Base-by-base conservation (phyloP, 805 yeast species). In the Allodekkera sacchari region DNA sequence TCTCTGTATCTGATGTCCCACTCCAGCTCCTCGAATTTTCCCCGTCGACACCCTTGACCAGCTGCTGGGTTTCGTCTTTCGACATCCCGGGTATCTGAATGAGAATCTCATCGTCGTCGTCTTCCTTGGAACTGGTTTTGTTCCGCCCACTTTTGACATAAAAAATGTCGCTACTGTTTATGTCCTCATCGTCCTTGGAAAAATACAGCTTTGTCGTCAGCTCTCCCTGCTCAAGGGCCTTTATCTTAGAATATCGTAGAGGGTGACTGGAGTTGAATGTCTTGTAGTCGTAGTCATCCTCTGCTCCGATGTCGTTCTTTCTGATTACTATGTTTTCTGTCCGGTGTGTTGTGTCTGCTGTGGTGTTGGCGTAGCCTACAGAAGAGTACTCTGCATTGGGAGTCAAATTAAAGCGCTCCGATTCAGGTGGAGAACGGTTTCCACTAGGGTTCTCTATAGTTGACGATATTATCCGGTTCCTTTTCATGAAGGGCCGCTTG, bases 191-290 rank as follows among this genome's bases (percentile, higher is more conserved):
- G 11, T 36, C 34, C n/a, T 38, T 41, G 7, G 51, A 43, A 35
- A 55, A 58, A 32, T 42, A 52, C 28, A 48, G 31, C 27, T 43
- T 49, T 7, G 58, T 35, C 4, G 63, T 54, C 35, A 50, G 36
- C 31, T 59, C 64, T 5, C 59, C 53, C 31, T 57, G 61, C 34
- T 59, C 63, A 36, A 58, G 47, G 5, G 62, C 63, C 27, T 51
- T 44, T 4, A 59, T 43, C 37, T 57, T 59, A 14, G 59, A 51
- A 10, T 49, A 22, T 31, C 63, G 32, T 24, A 59, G 31, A 14
- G 60, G 60, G 30, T 55, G 57, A 3, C 34, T 45, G 1, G 59
- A 45, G 33, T 55, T 48, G 37, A 59, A 59, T 6, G 57, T 53
- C 34, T 52, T 49, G 31, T 57, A 59, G 26, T 57, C 62, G 33